Conservation (phyloP, 129 eudicot genomes). For the Artemisia tridentata region DNA sequence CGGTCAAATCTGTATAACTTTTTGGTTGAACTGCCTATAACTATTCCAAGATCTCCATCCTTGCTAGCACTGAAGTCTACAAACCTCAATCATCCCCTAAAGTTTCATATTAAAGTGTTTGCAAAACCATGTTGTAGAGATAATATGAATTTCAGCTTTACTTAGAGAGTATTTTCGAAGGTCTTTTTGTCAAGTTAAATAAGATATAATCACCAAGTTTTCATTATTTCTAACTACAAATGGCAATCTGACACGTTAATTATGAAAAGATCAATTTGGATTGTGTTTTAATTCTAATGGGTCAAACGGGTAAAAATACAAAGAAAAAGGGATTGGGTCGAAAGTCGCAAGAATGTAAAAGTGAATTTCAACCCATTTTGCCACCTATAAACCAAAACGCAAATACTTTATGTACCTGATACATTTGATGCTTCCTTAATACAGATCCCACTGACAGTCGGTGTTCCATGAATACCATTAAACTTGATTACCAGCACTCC, state of each 20-base stretch:
- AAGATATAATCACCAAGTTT: too few relatives aligned
- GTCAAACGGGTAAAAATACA: too few relatives aligned
- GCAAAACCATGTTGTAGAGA: background rate
- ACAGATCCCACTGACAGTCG: constrained; percentile 41
- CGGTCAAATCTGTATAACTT: constrained; percentile 41
- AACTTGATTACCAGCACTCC: constrained; percentile 35
- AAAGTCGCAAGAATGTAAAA: background rate
- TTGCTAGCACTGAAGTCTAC: constrained; percentile 37
- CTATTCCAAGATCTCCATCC: constrained; percentile 43
- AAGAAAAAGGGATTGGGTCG: too few relatives aligned
- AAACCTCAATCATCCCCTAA: background rate
- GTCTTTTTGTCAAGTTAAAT: constrained; percentile 16
- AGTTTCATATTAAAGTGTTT: background rate
- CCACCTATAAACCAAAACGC: background rate
- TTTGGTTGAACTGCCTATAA: constrained; percentile 35
- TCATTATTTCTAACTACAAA: too few relatives aligned
- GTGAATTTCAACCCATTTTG: constrained; percentile 5
- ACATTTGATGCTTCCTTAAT: constrained; percentile 35
- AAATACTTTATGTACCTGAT: constrained; percentile 21
- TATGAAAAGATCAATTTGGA: too few relatives aligned
- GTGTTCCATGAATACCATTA: constrained; percentile 39
- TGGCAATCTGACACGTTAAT: too few relatives aligned
- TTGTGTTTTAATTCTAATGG: too few relatives aligned
- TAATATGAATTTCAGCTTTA: constrained; percentile 10
- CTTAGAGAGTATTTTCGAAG: constrained; percentile 35